A percentile compares a stretch with the other conserved stretches of the same genome.
These are phyloP conservation scores for Naganishia vishniacii DNA, from an alignment of 768 basidiomycete species.

Conservation along the genomic window DNA sequence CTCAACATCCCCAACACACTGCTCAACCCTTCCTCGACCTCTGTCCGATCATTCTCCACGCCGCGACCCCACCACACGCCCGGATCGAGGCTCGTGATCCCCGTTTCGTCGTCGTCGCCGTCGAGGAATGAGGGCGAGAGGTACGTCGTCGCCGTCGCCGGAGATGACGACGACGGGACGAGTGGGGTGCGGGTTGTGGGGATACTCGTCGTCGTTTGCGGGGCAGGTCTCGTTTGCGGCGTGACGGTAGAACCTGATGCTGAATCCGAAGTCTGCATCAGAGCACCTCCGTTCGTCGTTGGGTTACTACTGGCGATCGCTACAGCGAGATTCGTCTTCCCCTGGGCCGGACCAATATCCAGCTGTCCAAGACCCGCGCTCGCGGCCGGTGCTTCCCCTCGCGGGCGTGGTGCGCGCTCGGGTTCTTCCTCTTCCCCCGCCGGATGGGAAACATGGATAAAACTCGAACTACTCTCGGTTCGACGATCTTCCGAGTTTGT, in stretches of 20 bases:
- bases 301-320: background rate
- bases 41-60: conserved; percentile 3
- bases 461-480: conserved; percentile 11
- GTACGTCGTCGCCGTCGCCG: conserved; percentile 25
- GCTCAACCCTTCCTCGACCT: conserved; percentile 12
- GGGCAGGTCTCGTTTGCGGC: background rate
- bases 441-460: conserved; percentile 13
- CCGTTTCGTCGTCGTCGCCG: conserved; percentile 58
- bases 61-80: conserved; percentile 23
- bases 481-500: too few species aligned
- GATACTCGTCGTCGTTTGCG: background rate
- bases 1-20: conserved; percentile 15
- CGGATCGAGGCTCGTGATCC: conserved; percentile 50
- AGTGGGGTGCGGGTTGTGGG: background rate
- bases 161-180: background rate
- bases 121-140: conserved; percentile 53
- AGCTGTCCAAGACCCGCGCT: background rate
- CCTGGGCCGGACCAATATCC: background rate
- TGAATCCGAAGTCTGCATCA: conserved; percentile 9
- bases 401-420: too few species aligned
- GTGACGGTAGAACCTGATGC: background rate
- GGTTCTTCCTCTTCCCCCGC: background rate
- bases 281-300: background rate
- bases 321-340: conserved; percentile 5
- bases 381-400: background rate